Conservation (phyloP, 768 basidiomycete genomes). For the Tylopilus plumbeoviolaceoides region DNA sequence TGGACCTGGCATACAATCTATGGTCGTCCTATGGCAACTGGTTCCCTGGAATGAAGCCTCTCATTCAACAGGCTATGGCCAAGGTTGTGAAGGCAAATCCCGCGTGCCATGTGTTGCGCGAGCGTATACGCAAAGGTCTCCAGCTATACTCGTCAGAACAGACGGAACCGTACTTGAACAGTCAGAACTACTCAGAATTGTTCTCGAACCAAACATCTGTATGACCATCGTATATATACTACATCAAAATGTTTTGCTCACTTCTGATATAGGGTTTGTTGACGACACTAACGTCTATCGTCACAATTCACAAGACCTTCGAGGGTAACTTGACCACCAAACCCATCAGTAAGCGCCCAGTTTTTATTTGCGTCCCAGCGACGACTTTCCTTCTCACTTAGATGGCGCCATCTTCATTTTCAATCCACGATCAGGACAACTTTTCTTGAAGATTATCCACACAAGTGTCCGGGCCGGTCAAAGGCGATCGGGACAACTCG, state of each 20-base stretch:
- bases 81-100: conserved; percentile 99
- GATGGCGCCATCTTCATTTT: conserved; percentile 98
- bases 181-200: conserved; percentile 93
- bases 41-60: conserved; percentile 98
- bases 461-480: conserved; percentile 99
- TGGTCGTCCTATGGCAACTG: conserved; percentile 99
- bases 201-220: conserved; percentile 98
- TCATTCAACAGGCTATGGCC: conserved; percentile 98
- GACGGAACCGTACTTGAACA: conserved; percentile 98
- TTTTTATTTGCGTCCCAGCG: background rate
- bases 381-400: conserved; percentile 21
- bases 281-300: conserved; percentile 99
- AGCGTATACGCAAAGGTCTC: conserved; percentile 97
- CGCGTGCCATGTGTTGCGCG: conserved; percentile 93
- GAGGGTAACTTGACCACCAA: conserved; percentile 99
- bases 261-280: conserved; percentile 75
- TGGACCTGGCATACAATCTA: conserved; percentile 97
- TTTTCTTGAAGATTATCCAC: conserved; percentile 99
- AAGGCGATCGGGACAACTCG: conserved; percentile 98
- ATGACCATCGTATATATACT: conserved; percentile 19
- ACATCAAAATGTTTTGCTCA: conserved; percentile 3
- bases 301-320: conserved; percentile 99
- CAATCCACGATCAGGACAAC: conserved; percentile 96
- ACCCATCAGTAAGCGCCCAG: conserved; percentile 71
- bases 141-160: conserved; percentile 99